Conservation (phyloP, 2,329 filamentous ascomycete species). For the Cercospora janseana region DNA sequence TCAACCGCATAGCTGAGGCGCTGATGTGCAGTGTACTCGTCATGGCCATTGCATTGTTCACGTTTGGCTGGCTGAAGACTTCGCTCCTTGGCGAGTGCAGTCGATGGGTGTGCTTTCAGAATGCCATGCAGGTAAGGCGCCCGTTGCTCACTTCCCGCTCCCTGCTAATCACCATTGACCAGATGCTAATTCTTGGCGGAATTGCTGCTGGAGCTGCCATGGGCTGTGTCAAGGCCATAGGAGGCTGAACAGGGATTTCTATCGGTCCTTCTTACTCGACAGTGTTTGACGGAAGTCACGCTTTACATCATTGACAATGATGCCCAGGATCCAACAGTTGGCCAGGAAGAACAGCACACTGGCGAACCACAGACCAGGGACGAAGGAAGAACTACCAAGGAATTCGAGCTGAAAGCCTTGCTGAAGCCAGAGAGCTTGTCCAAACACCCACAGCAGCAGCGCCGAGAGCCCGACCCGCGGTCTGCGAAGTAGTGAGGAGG, state of each 20-base stretch:
- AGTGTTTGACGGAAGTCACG: not conserved
- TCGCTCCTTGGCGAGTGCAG: slow-evolving; percentile 40
- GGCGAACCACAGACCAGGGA: slow-evolving; percentile 76
- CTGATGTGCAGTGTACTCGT: slow-evolving; percentile 60
- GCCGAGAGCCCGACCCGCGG: slow-evolving; percentile 64
- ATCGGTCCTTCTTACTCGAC: slow-evolving; percentile 16
- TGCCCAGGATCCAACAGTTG: slow-evolving; percentile 82
- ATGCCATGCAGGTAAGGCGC: slow-evolving; percentile 49
- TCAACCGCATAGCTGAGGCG: slow-evolving; percentile 45
- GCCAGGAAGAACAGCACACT: slow-evolving; percentile 77
- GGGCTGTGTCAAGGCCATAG: slow-evolving; percentile 59
- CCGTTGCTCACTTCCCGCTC: not conserved
- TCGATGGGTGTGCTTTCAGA: slow-evolving; percentile 53
- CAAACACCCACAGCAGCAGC: slow-evolving; percentile 68
- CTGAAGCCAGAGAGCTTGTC: slow-evolving; percentile 59
- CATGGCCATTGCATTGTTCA: slow-evolving; percentile 60
- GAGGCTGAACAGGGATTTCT: slow-evolving; percentile 22
- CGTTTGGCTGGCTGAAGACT: slow-evolving; percentile 66
- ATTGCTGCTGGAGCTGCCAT: slow-evolving; percentile 66
- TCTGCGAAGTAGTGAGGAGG: slow-evolving; percentile 66
- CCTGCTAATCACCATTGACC: not conserved
- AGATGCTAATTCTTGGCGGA: slow-evolving; percentile 65
- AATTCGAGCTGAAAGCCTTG: slow-evolving; percentile 53
- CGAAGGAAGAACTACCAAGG: slow-evolving; percentile 76
- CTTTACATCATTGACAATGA: slow-evolving; percentile 69